A percentile compares a stretch with the other conserved stretches of the same genome.
Conservation (phyloP, 148 eudicot species). For the Rhododendron mucronatum region DNA sequence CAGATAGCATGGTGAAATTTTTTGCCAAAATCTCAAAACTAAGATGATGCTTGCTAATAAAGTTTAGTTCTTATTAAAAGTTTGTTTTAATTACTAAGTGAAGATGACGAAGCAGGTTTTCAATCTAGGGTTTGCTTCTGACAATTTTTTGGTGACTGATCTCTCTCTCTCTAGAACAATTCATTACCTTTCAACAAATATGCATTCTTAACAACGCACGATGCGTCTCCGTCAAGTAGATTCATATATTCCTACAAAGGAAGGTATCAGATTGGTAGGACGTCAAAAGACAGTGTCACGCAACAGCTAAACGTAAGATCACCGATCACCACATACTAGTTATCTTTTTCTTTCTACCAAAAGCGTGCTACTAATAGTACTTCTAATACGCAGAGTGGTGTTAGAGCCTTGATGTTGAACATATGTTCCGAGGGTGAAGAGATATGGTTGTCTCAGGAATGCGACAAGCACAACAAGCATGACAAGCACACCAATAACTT, state of each 20-base stretch:
- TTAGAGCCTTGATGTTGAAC: background rate
- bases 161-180: background rate
- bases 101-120: no score
- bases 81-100: no score
- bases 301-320: background rate
- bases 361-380: background rate
- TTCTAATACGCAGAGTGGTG: background rate
- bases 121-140: no score
- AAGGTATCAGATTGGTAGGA: background rate
- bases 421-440: background rate
- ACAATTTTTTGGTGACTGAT: no score
- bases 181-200: no score
- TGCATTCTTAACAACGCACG: background rate
- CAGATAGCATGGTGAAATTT: no score
- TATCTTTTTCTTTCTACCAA: background rate
- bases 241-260: background rate
- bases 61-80: no score
- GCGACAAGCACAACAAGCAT: no score
- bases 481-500: background rate
- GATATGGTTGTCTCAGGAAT: background rate
- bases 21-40: no score
- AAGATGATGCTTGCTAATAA: no score
- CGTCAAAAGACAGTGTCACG: background rate
- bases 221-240: background rate
- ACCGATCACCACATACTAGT: background rate